Base-by-base conservation (phyloP, 2,329 filamentous ascomycete species). In the Cytospora piceicola region DNA sequence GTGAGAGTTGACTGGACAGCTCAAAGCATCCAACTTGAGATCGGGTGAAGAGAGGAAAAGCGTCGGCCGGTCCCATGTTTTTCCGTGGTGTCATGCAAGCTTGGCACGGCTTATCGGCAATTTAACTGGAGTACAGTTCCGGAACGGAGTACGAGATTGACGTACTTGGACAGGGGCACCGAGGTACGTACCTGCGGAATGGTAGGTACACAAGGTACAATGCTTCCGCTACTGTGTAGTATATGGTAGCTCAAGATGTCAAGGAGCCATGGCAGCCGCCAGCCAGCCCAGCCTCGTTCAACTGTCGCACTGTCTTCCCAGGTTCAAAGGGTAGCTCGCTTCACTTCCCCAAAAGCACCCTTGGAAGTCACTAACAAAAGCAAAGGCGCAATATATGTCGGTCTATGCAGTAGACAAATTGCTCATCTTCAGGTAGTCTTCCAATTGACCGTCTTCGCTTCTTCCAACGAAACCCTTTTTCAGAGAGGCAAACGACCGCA, bases 1-100 rank as follows among this genome's bases (percentile, higher is more conserved):
- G 55, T 64, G 54, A 64, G 61, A 64, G 61, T 58, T 49, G 54
- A 58, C 61, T 49, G 46, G 46, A 49, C 46, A 49, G 46, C 46
- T 49, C 46, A 49, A 49, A 49, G 46, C 46, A 49, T 49, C 46
- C 46, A 49, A 49, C 46, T 49, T 14, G 46, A 49, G 46, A 49
- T 49, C 46, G 22, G 46, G 24, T 24, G 46, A 49, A 49, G 46
- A 49, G 46, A 49, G 46, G 46, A 49, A 49, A 49, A 49, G n/a
- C 46, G 46, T 49, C 46, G 46, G 46, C 22, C 46, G 46, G 46
- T 24, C 4, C 46, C 46, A 49, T 49, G 22, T 49, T 49, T 49
- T 49, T 49, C 46, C 46, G 46, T 49, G n/a, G 46, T 22, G 46
- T 22, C 39, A 49, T 49, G 14, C 24, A 49, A 49, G 46, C 17